Evolutionary conservation across 2,329 filamentous ascomycete species (phyloP).

Genomic region (Metarhizium anisopliae): DNA sequence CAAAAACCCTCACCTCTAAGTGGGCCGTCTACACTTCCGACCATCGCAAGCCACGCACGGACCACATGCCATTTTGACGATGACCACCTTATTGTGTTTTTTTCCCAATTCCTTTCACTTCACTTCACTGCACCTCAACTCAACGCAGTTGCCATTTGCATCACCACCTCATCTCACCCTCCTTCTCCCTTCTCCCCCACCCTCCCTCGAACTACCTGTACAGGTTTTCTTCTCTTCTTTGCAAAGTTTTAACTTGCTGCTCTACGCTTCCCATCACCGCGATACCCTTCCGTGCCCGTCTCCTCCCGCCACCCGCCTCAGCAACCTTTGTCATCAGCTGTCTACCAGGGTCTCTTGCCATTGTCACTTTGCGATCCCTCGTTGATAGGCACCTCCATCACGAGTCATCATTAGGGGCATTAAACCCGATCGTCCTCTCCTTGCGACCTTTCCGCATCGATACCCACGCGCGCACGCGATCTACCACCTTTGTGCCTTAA

Average conservation of each 20-base stretch:
- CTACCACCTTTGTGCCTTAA: neutral
- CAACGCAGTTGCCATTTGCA: constrained; percentile 5
- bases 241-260: constrained; percentile 6
- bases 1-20: neutral
- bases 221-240: constrained; percentile 5
- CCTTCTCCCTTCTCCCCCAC: constrained; percentile 7
- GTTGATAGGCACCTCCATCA: neutral
- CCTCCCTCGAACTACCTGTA: constrained; percentile 2
- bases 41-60: constrained; percentile 7
- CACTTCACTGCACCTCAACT: constrained; percentile 1
- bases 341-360: constrained; percentile 3
- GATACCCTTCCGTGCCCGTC: constrained; percentile 1
- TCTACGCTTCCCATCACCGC: constrained; percentile 5
- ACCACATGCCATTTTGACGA: constrained; percentile 10
- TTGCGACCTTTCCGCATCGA: neutral
- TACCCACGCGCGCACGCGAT: neutral
- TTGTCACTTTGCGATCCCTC: neutral
- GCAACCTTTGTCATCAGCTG: constrained; percentile 10
- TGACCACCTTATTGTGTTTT: constrained; percentile 10
- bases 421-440: neutral
- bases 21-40: constrained; percentile 6
- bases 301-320: neutral
- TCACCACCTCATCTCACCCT: constrained; percentile 4
- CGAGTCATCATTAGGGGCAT: neutral
- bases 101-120: constrained; percentile 6